phyloP scores from a whole-genome alignment of 306 rosid species.

The barrel medic (Medicago truncatula) region MtrunA17r5.0-ANR NC_053048.1:25466501-25467000 shows the following conservation, averaged over 20 bases:
- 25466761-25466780: too few species aligned
- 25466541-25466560: too few species aligned
- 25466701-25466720: conserved; percentile 54
- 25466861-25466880: conserved; percentile 2
- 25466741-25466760: conserved; percentile 20
- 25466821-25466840: conserved; percentile 14
- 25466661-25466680: conserved; percentile 35
- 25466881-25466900: conserved; percentile 23
- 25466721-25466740: conserved; percentile 23
- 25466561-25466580: too few species aligned
- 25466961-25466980: too few species aligned
- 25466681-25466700: conserved; percentile 33
- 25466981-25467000: too few species aligned
- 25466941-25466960: too few species aligned
- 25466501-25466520: too few species aligned
- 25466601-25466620: too few species aligned
- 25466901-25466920: conserved; percentile 1
- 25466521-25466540: too few species aligned
- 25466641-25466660: conserved; percentile 27
- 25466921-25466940: conserved; percentile 18
- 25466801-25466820: conserved; percentile 31
- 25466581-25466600: too few species aligned
- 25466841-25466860: conserved; percentile 28
- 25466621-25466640: conserved; percentile 48
- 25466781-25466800: conserved; percentile 30